Evolutionary conservation across 2,329 filamentous ascomycete genomes (phyloP).

Genomic region (Sclerotinia spermophila): DNA sequence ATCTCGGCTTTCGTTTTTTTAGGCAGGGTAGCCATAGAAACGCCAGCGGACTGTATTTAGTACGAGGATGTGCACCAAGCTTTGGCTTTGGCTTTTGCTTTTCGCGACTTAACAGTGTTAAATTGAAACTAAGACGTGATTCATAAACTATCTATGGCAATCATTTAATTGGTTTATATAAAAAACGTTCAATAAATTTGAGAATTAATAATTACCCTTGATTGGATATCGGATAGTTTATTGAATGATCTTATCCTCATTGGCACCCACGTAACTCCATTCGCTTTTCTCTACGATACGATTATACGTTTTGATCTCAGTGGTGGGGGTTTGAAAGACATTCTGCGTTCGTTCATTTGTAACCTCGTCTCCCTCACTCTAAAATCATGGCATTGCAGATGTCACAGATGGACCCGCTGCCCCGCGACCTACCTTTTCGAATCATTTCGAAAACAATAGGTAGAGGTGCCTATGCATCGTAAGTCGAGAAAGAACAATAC

Average conservation of each 20-base stretch:
- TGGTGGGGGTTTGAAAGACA: background rate
- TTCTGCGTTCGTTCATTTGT: slow-evolving; percentile 3
- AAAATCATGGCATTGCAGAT: slow-evolving; percentile 48
- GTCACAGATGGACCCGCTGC: slow-evolving; percentile 85
- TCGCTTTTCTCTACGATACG: background rate
- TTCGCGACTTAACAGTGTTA: background rate
- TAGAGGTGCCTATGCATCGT: slow-evolving; percentile 96
- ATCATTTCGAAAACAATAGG: slow-evolving; percentile 96
- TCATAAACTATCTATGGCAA: background rate
- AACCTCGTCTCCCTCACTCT: background rate
- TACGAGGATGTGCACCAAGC: no score
- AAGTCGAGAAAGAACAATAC: slow-evolving; percentile 36
- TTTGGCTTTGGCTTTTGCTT: no score
- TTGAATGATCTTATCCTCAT: background rate
- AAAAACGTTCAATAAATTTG: background rate
- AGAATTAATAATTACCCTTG: background rate
- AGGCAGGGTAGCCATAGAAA: slow-evolving; percentile 13
- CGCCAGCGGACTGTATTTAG: background rate
- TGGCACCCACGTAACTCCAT: background rate
- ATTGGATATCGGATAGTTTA: background rate
- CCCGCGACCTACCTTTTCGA: slow-evolving; percentile 81
- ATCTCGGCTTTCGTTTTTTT: background rate
- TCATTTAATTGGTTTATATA: background rate
- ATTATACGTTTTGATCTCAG: background rate
- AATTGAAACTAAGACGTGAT: slow-evolving; percentile 7